Evolutionary conservation across 1,139 yeast genomes (phyloP).

Genomic region (Yamadazyma taylorii): DNA sequence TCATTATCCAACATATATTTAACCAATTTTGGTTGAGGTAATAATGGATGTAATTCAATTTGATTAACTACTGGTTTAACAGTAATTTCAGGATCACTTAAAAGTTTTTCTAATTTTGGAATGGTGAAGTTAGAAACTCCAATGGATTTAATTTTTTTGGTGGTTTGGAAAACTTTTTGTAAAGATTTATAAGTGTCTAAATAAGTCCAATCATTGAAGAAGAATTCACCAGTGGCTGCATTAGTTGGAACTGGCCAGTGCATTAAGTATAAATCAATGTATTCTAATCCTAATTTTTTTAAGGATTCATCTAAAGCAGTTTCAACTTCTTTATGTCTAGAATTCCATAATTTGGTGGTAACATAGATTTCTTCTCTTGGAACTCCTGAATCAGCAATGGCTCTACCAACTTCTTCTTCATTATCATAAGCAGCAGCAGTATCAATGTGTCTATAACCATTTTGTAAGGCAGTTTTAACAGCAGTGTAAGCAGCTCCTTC

Average conservation of each 20-base stretch:
- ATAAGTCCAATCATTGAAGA: conserved; percentile 48
- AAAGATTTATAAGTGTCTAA: conserved; percentile 69
- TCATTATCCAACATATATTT: conserved; percentile 42
- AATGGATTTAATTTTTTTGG: conserved; percentile 58
- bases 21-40: conserved; percentile 52
- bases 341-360: conserved; percentile 80
- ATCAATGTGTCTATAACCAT: conserved; percentile 81
- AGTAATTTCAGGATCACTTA: conserved; percentile 45
- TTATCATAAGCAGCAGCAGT: conserved; percentile 72
- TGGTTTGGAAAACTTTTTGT: conserved; percentile 55
- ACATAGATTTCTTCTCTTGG: conserved; percentile 73
- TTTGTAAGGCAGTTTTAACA: conserved; percentile 60
- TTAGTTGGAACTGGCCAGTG: conserved; percentile 82
- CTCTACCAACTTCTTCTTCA: conserved; percentile 68
- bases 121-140: conserved; percentile 63
- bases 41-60: conserved; percentile 59
- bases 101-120: conserved; percentile 43
- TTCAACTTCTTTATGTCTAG: conserved; percentile 57
- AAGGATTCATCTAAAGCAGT: conserved; percentile 64
- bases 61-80: conserved; percentile 55
- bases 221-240: conserved; percentile 12
- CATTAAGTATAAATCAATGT: conserved; percentile 78
- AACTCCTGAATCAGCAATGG: conserved; percentile 64
- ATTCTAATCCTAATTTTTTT: conserved; percentile 69
- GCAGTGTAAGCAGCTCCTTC: conserved; percentile 59